Conservation (phyloP, 768 basidiomycete genomes). For the Russula brevipes region DNA sequence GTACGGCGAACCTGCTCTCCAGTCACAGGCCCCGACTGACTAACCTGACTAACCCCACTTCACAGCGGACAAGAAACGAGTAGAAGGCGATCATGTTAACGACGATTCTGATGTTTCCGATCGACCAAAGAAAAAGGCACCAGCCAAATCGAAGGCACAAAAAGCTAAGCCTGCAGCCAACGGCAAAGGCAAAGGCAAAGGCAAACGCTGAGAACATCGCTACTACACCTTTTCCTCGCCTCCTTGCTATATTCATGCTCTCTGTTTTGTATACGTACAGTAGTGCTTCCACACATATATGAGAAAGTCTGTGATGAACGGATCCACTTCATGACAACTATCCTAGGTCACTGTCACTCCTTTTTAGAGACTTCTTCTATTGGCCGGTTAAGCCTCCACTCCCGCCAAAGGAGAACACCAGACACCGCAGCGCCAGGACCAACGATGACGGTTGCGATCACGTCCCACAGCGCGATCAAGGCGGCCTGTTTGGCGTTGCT, state of each 20-base stretch:
- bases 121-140: constrained; percentile 38
- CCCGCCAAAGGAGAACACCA: constrained; percentile 21
- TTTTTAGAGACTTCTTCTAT: background rate
- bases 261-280: constrained; percentile 22
- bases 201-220: background rate
- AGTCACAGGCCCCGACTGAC: background rate
- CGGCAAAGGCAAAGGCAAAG: constrained; percentile 27
- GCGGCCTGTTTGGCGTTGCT: background rate
- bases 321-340: background rate
- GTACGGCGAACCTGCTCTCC: constrained; percentile 37
- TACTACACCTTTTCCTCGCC: background rate
- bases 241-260: constrained; percentile 7
- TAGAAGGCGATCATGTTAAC: constrained; percentile 28
- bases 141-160: constrained; percentile 28
- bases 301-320: background rate
- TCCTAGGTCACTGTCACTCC: background rate
- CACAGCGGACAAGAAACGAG: constrained; percentile 44
- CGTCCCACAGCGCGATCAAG: constrained; percentile 13
- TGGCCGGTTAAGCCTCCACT: constrained; percentile 14
- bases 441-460: constrained; percentile 7
- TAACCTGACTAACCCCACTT: constrained; percentile 8
- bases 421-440: constrained; percentile 23
- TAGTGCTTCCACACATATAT: constrained; percentile 4
- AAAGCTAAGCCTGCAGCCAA: constrained; percentile 29
- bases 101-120: constrained; percentile 39